Conservation (phyloP, 768 basidiomycete species). For the Inosperma sp. region DNA sequence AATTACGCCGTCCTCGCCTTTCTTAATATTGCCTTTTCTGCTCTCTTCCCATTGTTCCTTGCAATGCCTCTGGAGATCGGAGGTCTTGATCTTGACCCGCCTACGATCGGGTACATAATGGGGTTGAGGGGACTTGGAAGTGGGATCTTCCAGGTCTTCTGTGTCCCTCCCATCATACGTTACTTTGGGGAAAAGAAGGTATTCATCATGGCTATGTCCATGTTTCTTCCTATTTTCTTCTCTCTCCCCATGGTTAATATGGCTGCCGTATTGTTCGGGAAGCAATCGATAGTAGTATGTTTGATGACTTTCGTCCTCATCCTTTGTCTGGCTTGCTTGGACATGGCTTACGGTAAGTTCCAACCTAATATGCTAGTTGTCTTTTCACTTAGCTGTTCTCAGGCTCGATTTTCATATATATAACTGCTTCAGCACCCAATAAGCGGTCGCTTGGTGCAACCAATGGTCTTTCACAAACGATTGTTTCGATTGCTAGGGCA, state of each 20-base stretch:
- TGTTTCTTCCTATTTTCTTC: conserved; percentile 34
- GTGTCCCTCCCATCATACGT: conserved; percentile 38
- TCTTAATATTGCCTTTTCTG: conserved; percentile 48
- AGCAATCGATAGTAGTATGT: conserved; percentile 34
- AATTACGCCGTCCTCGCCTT: conserved; percentile 67
- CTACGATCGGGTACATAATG: conserved; percentile 56
- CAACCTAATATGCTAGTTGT: not conserved
- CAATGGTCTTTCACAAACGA: conserved; percentile 16
- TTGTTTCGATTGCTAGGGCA: too few species aligned
- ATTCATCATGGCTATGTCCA: conserved; percentile 35
- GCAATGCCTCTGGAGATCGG: conserved; percentile 64
- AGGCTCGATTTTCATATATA: conserved; percentile 49
- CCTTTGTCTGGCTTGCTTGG: conserved; percentile 32
- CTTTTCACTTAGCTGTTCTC: not conserved
- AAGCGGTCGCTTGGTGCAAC: conserved; percentile 51
- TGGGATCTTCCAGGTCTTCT: conserved; percentile 40
- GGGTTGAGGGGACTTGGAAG: conserved; percentile 37
- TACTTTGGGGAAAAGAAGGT: conserved; percentile 40
- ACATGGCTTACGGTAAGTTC: conserved; percentile 42
- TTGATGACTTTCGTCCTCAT: conserved; percentile 29
- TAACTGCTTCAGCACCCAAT: conserved; percentile 49
- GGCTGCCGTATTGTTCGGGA: conserved; percentile 32
- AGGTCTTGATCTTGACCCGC: conserved; percentile 59
- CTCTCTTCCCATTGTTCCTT: conserved; percentile 64
- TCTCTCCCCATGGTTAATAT: conserved; percentile 46